A percentile compares a stretch with the other conserved stretches of the same genome.
Conservation (phyloP, 495 filamentous ascomycete species). For the Trypethelium eluteriae region DNA sequence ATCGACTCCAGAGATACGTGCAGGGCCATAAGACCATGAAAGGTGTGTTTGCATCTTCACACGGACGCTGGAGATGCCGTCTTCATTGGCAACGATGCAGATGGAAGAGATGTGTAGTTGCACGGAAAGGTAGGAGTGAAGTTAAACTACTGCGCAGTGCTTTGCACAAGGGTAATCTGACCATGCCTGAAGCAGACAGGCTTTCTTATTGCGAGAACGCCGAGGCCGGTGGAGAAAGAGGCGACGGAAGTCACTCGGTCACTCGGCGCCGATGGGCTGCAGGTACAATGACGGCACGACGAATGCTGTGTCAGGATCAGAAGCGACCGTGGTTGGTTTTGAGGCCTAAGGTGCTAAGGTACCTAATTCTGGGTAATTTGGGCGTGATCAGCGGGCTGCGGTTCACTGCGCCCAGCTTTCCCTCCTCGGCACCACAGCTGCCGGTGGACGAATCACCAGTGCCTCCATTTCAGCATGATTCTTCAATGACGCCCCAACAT, state of each 20-base stretch:
- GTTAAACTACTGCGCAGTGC: neutral
- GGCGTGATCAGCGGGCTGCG: neutral
- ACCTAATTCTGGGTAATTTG: too few relatives aligned
- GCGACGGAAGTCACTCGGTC: neutral
- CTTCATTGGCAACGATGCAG: too few relatives aligned
- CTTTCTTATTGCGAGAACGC: neutral
- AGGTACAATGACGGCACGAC: neutral
- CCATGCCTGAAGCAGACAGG: too few relatives aligned
- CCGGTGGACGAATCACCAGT: neutral
- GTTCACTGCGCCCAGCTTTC: neutral
- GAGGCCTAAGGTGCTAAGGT: too few relatives aligned
- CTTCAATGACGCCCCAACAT: constrained; percentile 8
- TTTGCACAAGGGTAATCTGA: neutral
- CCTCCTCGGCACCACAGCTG: neutral
- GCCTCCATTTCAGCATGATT: too few relatives aligned
- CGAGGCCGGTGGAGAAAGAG: neutral
- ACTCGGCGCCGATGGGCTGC: constrained; percentile 1
- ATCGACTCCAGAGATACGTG: too few relatives aligned
- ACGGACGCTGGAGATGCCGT: too few relatives aligned
- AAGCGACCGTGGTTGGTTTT: too few relatives aligned
- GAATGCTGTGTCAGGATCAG: neutral
- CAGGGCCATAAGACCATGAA: too few relatives aligned
- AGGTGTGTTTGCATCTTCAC: too few relatives aligned
- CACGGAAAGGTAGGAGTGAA: neutral
- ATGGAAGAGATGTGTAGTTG: neutral